Evolutionary conservation across 2,329 filamentous ascomycete species (phyloP).

Genomic region (Trichoderma harzianum): DNA sequence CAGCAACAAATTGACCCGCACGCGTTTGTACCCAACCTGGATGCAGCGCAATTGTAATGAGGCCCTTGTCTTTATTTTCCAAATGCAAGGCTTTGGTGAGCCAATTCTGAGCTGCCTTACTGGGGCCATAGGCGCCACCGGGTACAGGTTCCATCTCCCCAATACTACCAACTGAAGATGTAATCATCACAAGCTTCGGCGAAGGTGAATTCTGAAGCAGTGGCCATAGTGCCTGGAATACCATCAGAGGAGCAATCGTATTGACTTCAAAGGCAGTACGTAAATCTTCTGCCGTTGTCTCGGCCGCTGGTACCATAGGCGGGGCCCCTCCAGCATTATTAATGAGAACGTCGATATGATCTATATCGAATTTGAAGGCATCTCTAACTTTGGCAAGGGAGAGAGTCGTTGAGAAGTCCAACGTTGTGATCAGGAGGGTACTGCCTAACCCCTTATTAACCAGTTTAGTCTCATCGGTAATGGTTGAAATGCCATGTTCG

Average conservation of each 20-base stretch:
- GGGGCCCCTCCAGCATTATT: slow-evolving; percentile 47
- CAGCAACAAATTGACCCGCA: slow-evolving; percentile 31
- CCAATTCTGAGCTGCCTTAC: slow-evolving; percentile 37
- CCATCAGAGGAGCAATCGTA: slow-evolving; percentile 36
- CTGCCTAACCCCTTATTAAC: slow-evolving; percentile 30
- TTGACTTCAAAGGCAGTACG: slow-evolving; percentile 43
- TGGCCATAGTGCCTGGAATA: slow-evolving; percentile 36
- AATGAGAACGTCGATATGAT: slow-evolving; percentile 48
- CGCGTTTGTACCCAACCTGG: slow-evolving; percentile 38
- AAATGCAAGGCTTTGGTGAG: slow-evolving; percentile 29
- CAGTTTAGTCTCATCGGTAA: slow-evolving; percentile 19
- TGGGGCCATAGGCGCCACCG: slow-evolving; percentile 35
- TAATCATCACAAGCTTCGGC: slow-evolving; percentile 37
- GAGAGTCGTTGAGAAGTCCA: slow-evolving; percentile 36
- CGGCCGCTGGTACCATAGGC: slow-evolving; percentile 28
- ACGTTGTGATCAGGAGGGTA: slow-evolving; percentile 33
- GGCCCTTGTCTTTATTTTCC: slow-evolving; percentile 23
- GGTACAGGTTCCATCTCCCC: slow-evolving; percentile 30
- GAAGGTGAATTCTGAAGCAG: slow-evolving; percentile 31
- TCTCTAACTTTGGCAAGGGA: slow-evolving; percentile 20
- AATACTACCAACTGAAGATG: slow-evolving; percentile 36
- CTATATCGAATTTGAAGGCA: slow-evolving; percentile 30
- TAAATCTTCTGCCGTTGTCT: slow-evolving; percentile 34
- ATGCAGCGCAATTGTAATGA: slow-evolving; percentile 34
- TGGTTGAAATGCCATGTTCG: slow-evolving; percentile 19